Conservation (phyloP, 2,329 filamentous ascomycete species). For the Claviceps cyperi region DNA sequence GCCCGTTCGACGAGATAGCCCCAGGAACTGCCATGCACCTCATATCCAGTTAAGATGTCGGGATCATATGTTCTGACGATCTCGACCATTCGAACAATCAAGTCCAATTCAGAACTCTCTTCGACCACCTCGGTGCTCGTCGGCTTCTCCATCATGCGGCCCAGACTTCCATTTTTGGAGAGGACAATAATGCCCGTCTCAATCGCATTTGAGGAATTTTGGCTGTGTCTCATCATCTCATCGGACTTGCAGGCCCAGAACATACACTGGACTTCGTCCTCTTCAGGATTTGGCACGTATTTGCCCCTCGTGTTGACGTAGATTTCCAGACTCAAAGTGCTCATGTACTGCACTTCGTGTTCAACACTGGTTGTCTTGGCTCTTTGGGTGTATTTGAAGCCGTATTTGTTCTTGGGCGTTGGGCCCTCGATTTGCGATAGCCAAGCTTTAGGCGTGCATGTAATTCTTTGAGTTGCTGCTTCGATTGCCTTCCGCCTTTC, state of each 20-base stretch:
- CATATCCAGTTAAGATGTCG: slow-evolving; percentile 86
- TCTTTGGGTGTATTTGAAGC: slow-evolving; percentile 75
- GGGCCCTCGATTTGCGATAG: slow-evolving; percentile 81
- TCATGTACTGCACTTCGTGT: slow-evolving; percentile 88
- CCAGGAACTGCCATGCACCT: slow-evolving; percentile 89
- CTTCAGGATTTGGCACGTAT: slow-evolving; percentile 74
- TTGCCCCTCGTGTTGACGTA: slow-evolving; percentile 77
- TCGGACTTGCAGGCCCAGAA: slow-evolving; percentile 84
- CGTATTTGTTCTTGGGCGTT: slow-evolving; percentile 68
- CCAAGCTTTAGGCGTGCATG: slow-evolving; percentile 20
- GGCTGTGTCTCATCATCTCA: slow-evolving; percentile 27
- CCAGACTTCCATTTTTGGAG: slow-evolving; percentile 44
- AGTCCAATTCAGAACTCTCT: slow-evolving; percentile 67
- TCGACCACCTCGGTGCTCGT: slow-evolving; percentile 51
- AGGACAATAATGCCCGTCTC: slow-evolving; percentile 61
- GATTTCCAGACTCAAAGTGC: slow-evolving; percentile 83
- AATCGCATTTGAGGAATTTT: slow-evolving; percentile 30
- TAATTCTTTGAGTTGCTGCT: slow-evolving; percentile 8
- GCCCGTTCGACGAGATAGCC: slow-evolving; percentile 90
- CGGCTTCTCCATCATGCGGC: slow-evolving; percentile 47
- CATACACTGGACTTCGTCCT: slow-evolving; percentile 76
- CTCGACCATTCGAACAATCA: slow-evolving; percentile 74
- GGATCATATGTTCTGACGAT: slow-evolving; percentile 76
- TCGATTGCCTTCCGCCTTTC: slow-evolving; percentile 9
- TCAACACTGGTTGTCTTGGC: slow-evolving; percentile 60